Evolutionary conservation across 345 rosid species (phyloP).

Genomic region (Pistacia integerrima): DNA sequence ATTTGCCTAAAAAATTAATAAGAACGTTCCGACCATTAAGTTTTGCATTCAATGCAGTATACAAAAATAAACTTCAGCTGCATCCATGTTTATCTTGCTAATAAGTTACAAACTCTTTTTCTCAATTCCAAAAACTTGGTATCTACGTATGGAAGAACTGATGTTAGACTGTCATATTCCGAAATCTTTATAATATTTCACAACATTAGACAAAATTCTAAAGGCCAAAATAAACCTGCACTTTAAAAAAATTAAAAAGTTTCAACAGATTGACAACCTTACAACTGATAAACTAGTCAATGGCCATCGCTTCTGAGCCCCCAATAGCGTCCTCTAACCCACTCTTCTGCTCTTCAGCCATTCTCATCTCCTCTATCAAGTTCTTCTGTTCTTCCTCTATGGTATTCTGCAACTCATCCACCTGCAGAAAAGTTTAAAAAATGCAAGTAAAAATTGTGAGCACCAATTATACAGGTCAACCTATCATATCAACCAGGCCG

Average conservation of each 20-base stretch:
- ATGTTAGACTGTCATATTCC: neutral
- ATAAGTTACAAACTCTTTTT: neutral
- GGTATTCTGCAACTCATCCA: constrained; percentile 89
- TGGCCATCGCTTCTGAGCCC: constrained; percentile 56
- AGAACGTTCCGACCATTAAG: neutral
- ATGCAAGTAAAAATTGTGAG: neutral
- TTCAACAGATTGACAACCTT: neutral
- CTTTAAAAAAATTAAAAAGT: neutral
- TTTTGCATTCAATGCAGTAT: neutral
- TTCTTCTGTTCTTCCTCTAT: constrained; percentile 92
- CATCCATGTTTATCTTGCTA: neutral
- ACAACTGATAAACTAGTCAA: constrained; percentile 42
- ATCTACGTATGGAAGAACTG: neutral
- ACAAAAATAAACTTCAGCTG: too few species aligned
- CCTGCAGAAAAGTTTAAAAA: constrained; percentile 37
- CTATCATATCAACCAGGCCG: neutral
- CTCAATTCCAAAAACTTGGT: neutral
- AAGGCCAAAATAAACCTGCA: neutral
- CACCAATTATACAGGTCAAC: neutral
- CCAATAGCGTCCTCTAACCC: constrained; percentile 58
- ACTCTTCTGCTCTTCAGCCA: constrained; percentile 78
- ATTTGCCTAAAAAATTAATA: too few species aligned
- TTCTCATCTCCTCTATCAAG: constrained; percentile 82
- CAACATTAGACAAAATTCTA: neutral
- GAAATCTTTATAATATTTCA: neutral